phyloP scores from a whole-genome alignment of 805 yeast genomes.

The Hanseniaspora occidentalis region DNA sequence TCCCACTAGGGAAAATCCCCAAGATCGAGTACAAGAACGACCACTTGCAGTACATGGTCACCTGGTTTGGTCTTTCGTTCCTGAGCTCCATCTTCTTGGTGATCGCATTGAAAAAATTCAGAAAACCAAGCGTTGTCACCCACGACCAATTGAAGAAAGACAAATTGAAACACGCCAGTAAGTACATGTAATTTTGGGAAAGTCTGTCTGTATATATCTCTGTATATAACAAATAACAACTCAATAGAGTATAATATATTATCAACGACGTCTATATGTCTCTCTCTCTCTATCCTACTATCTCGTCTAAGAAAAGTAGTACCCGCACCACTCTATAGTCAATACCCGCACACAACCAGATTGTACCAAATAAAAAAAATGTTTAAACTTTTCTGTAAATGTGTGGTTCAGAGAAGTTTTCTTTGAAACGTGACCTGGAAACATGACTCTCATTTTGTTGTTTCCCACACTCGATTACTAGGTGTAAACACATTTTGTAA shows the following conservation, averaged over 20 bases:
- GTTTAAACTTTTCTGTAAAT: too few relatives aligned
- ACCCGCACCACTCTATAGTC: too few relatives aligned
- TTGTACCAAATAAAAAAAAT: too few relatives aligned
- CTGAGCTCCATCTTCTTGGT: slow-evolving; percentile 58
- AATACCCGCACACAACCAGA: too few relatives aligned
- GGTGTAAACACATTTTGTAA: too few relatives aligned
- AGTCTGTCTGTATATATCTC: not conserved
- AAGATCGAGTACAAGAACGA: slow-evolving; percentile 73
- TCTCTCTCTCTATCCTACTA: not conserved
- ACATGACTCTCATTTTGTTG: too few relatives aligned
- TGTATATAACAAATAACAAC: not conserved
- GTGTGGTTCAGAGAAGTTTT: too few relatives aligned
- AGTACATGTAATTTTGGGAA: slow-evolving; percentile 21
- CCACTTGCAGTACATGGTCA: slow-evolving; percentile 81
- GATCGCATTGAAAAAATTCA: slow-evolving; percentile 34
- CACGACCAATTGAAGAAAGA: slow-evolving; percentile 25
- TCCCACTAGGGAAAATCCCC: slow-evolving; percentile 81
- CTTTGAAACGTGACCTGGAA: too few relatives aligned
- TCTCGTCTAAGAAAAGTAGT: too few relatives aligned
- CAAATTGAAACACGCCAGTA: slow-evolving; percentile 38
- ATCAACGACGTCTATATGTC: not conserved
- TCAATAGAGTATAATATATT: too few relatives aligned
- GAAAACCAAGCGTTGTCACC: slow-evolving; percentile 19
- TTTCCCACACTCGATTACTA: too few relatives aligned
- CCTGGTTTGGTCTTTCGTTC: slow-evolving; percentile 86